These are phyloP conservation scores for Trichosporon faecale DNA, from an alignment of 1,284 basidiomycete genomes.

Conservation along the genomic window DNA sequence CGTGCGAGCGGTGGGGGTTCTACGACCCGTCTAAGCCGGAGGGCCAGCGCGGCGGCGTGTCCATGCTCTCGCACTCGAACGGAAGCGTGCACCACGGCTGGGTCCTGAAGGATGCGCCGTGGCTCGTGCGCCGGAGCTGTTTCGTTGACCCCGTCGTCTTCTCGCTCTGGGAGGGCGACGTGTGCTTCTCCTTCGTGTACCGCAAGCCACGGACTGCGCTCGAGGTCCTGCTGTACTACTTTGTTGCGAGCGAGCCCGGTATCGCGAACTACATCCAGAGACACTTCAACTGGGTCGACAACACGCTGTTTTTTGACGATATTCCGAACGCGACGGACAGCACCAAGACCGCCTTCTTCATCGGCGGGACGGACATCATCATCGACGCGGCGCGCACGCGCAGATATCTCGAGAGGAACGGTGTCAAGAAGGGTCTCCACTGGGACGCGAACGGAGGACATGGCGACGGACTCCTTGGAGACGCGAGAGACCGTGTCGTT, in stretches of 20 bases:
- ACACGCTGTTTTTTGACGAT: slow-evolving; percentile 82
- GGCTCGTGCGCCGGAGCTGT: slow-evolving; percentile 68
- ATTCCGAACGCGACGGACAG: slow-evolving; percentile 69
- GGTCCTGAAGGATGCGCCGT: slow-evolving; percentile 70
- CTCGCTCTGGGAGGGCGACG: slow-evolving; percentile 86
- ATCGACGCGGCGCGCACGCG: slow-evolving; percentile 70
- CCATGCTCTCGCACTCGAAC: slow-evolving; percentile 82
- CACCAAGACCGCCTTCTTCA: slow-evolving; percentile 59
- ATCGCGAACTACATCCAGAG: slow-evolving; percentile 78
- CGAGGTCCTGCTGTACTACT: slow-evolving; percentile 77
- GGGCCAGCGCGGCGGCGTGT: slow-evolving; percentile 58
- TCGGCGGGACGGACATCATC: slow-evolving; percentile 77
- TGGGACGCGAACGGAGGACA: slow-evolving; percentile 68
- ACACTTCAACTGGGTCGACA: slow-evolving; percentile 67
- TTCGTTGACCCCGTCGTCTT: slow-evolving; percentile 80
- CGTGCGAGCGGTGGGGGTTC: slow-evolving; percentile 66
- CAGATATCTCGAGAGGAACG: slow-evolving; percentile 66
- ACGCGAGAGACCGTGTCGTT: slow-evolving; percentile 62
- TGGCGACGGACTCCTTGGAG: slow-evolving; percentile 65
- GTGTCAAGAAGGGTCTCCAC: slow-evolving; percentile 66
- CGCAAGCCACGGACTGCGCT: slow-evolving; percentile 63
- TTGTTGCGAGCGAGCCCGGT: slow-evolving; percentile 78
- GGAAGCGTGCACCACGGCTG: slow-evolving; percentile 50
- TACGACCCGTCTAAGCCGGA: slow-evolving; percentile 25
- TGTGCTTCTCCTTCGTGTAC: slow-evolving; percentile 85